Conservation (phyloP, 2,329 filamentous ascomycete genomes). For the Incumbomyces delicatus region DNA sequence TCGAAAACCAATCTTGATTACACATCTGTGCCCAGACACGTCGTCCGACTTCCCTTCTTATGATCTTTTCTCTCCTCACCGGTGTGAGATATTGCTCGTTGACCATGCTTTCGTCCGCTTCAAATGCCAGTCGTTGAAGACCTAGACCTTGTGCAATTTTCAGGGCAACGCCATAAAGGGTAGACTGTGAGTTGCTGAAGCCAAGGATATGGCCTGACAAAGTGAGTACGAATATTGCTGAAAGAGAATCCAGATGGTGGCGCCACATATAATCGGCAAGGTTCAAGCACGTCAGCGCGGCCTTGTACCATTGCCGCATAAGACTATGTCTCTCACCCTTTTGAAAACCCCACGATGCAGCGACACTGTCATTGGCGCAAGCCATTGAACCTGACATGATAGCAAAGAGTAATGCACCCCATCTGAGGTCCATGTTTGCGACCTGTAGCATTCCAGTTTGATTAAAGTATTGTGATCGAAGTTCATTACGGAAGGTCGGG, state of each 20-base stretch:
- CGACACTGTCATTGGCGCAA: conserved; percentile 9
- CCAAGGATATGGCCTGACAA: conserved; percentile 42
- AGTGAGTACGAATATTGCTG: conserved; percentile 40
- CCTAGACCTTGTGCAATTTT: conserved; percentile 41
- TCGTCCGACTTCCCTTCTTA: conserved; percentile 28
- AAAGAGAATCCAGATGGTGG: conserved; percentile 35
- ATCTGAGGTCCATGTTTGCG: conserved; percentile 11
- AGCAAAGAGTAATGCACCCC: conserved; percentile 18
- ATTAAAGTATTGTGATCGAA: conserved; percentile 13
- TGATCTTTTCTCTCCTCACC: conserved; percentile 13
- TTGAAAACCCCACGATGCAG: conserved; percentile 36
- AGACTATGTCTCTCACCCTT: conserved; percentile 32
- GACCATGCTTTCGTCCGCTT: conserved; percentile 10
- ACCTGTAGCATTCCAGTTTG: conserved; percentile 11
- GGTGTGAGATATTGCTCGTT: conserved; percentile 5
- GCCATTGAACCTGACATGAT: conserved; percentile 18
- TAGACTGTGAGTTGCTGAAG: conserved; percentile 38
- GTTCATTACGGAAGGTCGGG: conserved; percentile 12
- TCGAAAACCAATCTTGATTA: conserved; percentile 36
- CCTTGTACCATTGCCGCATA: conserved; percentile 38
- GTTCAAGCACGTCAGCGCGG: conserved; percentile 37
- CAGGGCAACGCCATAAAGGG: conserved; percentile 36
- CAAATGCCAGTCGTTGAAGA: conserved; percentile 31
- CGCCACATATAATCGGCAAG: conserved; percentile 37
- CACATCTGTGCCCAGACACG: conserved; percentile 32